Evolutionary conservation across 2,329 filamentous ascomycete species (phyloP).

Genomic region (Sclerotinia glacialis): DNA sequence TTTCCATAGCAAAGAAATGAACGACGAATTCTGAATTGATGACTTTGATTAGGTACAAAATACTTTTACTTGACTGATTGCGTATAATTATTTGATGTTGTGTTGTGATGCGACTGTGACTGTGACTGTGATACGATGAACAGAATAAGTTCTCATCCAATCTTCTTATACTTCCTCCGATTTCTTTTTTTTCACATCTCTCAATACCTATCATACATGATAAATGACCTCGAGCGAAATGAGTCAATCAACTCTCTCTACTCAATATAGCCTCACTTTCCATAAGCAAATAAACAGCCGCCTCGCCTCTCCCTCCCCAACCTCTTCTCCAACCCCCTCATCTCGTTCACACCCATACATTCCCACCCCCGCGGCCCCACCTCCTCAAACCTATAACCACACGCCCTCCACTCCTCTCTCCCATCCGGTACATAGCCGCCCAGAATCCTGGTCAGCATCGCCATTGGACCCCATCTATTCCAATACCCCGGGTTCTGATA

Average conservation of each 20-base stretch:
- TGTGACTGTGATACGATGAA: not conserved
- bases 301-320: conserved; percentile 42
- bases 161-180: too few species aligned
- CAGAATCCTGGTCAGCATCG: conserved; percentile 46
- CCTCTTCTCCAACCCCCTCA: conserved; percentile 43
- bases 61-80: too few species aligned
- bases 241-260: too few species aligned
- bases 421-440: conserved; percentile 49
- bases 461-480: conserved; percentile 61
- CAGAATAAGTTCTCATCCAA: too few species aligned
- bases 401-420: conserved; percentile 47
- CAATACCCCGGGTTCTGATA: conserved; percentile 59
- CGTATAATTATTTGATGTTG: not conserved
- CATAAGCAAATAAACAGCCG: conserved; percentile 53
- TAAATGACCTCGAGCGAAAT: too few species aligned
- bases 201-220: too few species aligned
- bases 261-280: too few species aligned
- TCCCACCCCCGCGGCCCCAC: conserved; percentile 59
- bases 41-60: not conserved
- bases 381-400: conserved; percentile 46
- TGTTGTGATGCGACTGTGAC: too few species aligned
- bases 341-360: conserved; percentile 50
- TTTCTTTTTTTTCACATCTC: too few species aligned
- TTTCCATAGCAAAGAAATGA: not conserved
- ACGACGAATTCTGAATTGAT: too few species aligned